Evolutionary conservation across 805 yeast genomes (phyloP), one percentile per base, ranked within the genome.

Genomic region (Metschnikowia cerradonensis): DNA sequence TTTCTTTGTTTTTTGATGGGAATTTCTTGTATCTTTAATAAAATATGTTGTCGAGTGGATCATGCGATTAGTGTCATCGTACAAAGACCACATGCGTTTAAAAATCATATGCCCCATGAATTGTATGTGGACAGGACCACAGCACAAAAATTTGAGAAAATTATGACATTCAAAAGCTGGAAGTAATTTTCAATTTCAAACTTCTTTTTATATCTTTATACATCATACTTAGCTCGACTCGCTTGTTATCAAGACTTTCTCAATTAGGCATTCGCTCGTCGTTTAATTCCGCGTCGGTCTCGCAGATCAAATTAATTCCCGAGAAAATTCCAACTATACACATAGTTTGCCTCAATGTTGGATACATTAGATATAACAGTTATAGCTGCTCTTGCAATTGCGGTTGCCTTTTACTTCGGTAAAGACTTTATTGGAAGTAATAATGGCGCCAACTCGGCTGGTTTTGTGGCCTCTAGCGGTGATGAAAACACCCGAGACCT

Each of bases 301-400:
- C 11, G 34, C 41, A 50, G 22, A 32, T 30, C 30, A 19, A 15
- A 11, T 31, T n/a, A 17, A n/a, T 2, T 26, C 26, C 19, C 52
- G 17, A 17, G 80, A 80, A 83, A 96, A 89, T 65, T 72, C 83
- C 45, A 33, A 32, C 45, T n/a, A 30, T 19, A 41, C 37, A 33
- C 38, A 17, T 7, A 30, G 7, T 19, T 17, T 26, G 34, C 45
- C 32, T 23, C 31, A 17, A 82, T 83, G 52, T 70, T 90, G 57
- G 96, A 90, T 66, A 73, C 83, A 5, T 74, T 88, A 50, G 96
- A 90, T 68, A 67, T 84, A 54, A 65, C 84, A 23, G 90, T 88
- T 14, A 71, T 90, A 49, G 74, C 78, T 14, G 85, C 83, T 3
- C 75, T 89, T 47, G 80, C 84, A 3, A 62, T 82, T n/a, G 91